phyloP scores from a whole-genome alignment of 495 filamentous ascomycete species.

The Zalerion maritima region DNA sequence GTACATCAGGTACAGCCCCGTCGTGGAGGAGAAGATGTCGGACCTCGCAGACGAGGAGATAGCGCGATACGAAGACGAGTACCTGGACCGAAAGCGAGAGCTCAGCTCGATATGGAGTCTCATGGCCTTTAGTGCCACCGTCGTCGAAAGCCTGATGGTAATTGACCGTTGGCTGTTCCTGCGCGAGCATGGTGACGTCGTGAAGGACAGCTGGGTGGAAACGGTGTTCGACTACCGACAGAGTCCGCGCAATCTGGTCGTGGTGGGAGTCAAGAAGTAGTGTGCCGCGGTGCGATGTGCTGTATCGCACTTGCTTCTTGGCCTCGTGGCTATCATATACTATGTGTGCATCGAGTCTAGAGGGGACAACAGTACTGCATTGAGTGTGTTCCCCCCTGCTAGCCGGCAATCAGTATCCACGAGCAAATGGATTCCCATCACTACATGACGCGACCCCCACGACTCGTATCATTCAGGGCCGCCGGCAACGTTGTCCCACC shows the following conservation, averaged over 20 bases:
- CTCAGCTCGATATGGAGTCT: constrained; percentile 78
- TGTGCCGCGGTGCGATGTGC: neutral
- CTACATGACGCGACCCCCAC: no score
- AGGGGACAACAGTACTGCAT: no score
- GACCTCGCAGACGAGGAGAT: constrained; percentile 61
- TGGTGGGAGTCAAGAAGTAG: constrained; percentile 72
- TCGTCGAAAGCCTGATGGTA: constrained; percentile 81
- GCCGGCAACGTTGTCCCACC: no score
- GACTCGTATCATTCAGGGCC: no score
- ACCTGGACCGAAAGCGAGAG: constrained; percentile 55
- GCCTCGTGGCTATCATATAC: constrained; percentile 1
- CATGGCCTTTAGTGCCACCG: constrained; percentile 85
- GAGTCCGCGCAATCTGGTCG: constrained; percentile 79
- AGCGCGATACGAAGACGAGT: constrained; percentile 47
- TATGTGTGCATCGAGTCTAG: no score
- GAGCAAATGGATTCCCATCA: no score
- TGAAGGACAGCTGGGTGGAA: constrained; percentile 77
- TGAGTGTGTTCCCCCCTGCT: no score
- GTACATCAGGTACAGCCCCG: constrained; percentile 32
- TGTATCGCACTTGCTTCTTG: constrained; percentile 1
- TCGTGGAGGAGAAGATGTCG: constrained; percentile 45
- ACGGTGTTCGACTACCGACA: constrained; percentile 77
- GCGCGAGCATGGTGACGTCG: constrained; percentile 51
- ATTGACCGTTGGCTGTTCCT: constrained; percentile 86
- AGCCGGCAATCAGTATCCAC: no score